Evolutionary conservation across 345 rosid species (phyloP).

Genomic region (Citrus medica): DNA sequence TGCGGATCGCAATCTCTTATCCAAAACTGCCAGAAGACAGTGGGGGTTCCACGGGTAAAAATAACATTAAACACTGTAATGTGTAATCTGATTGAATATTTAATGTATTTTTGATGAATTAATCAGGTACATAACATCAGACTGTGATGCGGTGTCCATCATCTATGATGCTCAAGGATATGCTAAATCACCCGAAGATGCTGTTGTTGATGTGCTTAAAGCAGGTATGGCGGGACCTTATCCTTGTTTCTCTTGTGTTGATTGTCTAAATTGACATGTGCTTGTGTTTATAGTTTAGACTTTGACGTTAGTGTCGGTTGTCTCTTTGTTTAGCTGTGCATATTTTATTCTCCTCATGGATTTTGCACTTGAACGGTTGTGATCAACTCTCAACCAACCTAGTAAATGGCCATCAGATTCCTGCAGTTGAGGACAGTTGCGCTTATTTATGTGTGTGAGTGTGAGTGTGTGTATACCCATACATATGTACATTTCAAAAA

Average conservation of each 20-base stretch:
- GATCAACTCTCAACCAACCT: background rate
- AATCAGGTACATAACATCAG: conserved; percentile 76
- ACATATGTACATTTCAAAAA: too few relatives aligned
- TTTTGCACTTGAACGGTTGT: background rate
- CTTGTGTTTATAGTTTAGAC: conserved; percentile 6
- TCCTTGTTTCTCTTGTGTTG: background rate
- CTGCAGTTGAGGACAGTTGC: background rate
- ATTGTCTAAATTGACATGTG: conserved; percentile 7
- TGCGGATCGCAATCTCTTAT: conserved; percentile 60
- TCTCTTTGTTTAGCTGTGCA: background rate
- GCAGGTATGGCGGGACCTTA: conserved; percentile 51
- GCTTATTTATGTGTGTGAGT: background rate
- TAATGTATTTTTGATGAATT: background rate
- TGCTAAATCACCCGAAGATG: conserved; percentile 79
- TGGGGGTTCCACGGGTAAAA: conserved; percentile 80
- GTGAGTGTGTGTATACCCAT: too few relatives aligned
- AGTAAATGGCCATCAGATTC: background rate
- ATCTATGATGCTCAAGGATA: conserved; percentile 60
- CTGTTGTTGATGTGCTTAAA: conserved; percentile 69
- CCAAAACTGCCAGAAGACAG: conserved; percentile 51
- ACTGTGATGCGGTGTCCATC: conserved; percentile 83
- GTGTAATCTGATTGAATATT: background rate
- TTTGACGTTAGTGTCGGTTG: background rate
- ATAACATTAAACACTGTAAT: background rate
- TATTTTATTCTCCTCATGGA: background rate